Evolutionary conservation across 768 basidiomycete species (phyloP), one percentile per base, ranked within the genome.

Genomic region (Pulveroboletus sp.): DNA sequence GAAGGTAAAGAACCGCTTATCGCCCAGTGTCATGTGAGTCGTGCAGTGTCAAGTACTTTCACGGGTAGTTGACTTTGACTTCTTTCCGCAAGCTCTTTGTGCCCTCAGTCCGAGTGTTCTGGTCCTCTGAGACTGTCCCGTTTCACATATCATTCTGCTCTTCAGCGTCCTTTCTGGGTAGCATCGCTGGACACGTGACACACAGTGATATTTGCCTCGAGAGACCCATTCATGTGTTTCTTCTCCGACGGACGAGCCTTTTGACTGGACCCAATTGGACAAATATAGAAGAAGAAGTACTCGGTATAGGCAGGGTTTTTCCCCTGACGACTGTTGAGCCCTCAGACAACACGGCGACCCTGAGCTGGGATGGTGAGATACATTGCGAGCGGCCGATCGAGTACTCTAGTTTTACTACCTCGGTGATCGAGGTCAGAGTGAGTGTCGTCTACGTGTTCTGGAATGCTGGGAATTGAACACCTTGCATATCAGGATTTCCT

Each of bases 301-400:
- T 84, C 11, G 81, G 77, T 4, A 72, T 79, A 44, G 83, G 78
- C 5, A 69, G 69, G 13, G 50, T 82, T 8, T 50, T 51, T 17
- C 42, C 57, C 72, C 26, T 60, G 73, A 13, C 77, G 74, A 4
- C 75, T 72, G 8, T 65, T 60, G 39, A 57, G 47, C 60, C 47
- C 38, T 53, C 55, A 21, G 56, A 58, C 43, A 49, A 61, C 24
- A 64, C 70, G 28, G 68, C 65, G 35, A 71, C 76, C 47, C 60
- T 81, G 5, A 83, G 83, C 58, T 88, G 83, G 77, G 80, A 80
- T 52, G 84, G 85, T 14, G 75, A 79, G 55, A 59, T 85, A 15
- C 63, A 62, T 14, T 68, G 72, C 46, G 64, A 71, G 4, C 60
- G 59, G 10, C 65, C 74, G 26, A 61, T 78, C 27, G 63, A 64